Conservation (phyloP, 495 filamentous ascomycete genomes). For the Lindgomyces ingoldianus region DNA sequence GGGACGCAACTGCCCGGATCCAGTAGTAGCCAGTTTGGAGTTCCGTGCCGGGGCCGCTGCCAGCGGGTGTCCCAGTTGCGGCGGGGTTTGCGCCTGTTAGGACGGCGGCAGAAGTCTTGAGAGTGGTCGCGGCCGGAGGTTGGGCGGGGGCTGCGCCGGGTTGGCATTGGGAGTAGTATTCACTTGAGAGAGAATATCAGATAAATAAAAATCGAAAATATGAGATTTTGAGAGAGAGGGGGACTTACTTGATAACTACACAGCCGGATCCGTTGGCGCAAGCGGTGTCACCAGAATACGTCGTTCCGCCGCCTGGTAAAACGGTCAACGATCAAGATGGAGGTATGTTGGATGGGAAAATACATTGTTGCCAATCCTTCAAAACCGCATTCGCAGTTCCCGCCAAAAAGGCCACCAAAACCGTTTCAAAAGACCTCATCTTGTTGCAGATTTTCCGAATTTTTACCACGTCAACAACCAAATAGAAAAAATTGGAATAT, state of each 20-base stretch:
- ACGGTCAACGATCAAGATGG: neutral
- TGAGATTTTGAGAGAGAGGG: neutral
- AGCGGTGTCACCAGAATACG: conserved; percentile 9
- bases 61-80: conserved; percentile 30
- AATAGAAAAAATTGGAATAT: neutral
- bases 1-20: conserved; percentile 60
- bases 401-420: conserved; percentile 22
- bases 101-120: conserved; percentile 20
- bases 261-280: conserved; percentile 24
- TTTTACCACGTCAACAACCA: too few relatives aligned
- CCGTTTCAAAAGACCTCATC: conserved; percentile 20
- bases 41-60: conserved; percentile 46
- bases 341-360: neutral
- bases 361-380: conserved; percentile 30
- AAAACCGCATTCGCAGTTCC: conserved; percentile 19
- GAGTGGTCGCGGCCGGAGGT: conserved; percentile 26
- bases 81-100: conserved; percentile 20
- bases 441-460: neutral
- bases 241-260: conserved; percentile 33
- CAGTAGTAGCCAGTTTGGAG: conserved; percentile 58
- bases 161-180: conserved; percentile 46
- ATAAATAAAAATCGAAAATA: neutral
- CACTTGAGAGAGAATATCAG: conserved; percentile 8
- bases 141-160: conserved; percentile 23
- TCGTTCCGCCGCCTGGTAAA: conserved; percentile 28